Percentiles rank a stretch among this genome's conserved stretches.
phyloP scores from a whole-genome alignment of 2,329 filamentous ascomycete species.

The Fusarium phyllophilum region DNA sequence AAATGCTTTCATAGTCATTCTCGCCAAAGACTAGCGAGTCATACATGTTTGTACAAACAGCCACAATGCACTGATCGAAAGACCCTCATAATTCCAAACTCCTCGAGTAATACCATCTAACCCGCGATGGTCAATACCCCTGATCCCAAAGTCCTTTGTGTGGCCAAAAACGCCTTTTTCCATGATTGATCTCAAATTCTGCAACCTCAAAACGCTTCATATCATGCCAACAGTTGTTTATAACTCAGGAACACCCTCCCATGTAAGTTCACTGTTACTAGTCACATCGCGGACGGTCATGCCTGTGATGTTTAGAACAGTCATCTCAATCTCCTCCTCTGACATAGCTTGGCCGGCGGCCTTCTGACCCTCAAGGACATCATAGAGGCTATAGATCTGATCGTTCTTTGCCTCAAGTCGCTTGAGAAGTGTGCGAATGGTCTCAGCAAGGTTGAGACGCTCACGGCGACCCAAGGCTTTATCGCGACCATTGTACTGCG shows the following conservation, averaged over 20 bases:
- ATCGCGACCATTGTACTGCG: slow-evolving; percentile 73
- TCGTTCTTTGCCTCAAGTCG: slow-evolving; percentile 78
- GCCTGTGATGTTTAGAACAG: slow-evolving; percentile 65
- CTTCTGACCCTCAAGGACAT: slow-evolving; percentile 85
- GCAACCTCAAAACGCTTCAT: slow-evolving; percentile 19
- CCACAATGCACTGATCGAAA: slow-evolving; percentile 24
- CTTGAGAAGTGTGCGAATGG: slow-evolving; percentile 69
- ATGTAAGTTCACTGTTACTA: slow-evolving; percentile 52
- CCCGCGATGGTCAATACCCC: slow-evolving; percentile 25
- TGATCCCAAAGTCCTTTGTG: slow-evolving; percentile 30
- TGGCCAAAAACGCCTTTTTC: slow-evolving; percentile 40
- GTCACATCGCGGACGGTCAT: slow-evolving; percentile 56
- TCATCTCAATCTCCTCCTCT: slow-evolving; percentile 71
- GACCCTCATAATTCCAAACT: slow-evolving; percentile 36
- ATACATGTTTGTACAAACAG: slow-evolving; percentile 38
- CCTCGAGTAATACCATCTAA: slow-evolving; percentile 39
- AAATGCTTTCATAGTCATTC: slow-evolving; percentile 34
- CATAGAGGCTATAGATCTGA: slow-evolving; percentile 84
- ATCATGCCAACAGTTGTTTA: slow-evolving; percentile 19
- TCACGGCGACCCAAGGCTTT: slow-evolving; percentile 72
- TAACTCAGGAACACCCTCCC: slow-evolving; percentile 53
- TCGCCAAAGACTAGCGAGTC: slow-evolving; percentile 35
- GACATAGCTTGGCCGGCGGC: slow-evolving; percentile 70
- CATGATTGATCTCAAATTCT: slow-evolving; percentile 33
- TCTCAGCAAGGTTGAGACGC: slow-evolving; percentile 68